Base-by-base conservation (phyloP, 768 basidiomycete genomes). In the Austroboletus festivus region DNA sequence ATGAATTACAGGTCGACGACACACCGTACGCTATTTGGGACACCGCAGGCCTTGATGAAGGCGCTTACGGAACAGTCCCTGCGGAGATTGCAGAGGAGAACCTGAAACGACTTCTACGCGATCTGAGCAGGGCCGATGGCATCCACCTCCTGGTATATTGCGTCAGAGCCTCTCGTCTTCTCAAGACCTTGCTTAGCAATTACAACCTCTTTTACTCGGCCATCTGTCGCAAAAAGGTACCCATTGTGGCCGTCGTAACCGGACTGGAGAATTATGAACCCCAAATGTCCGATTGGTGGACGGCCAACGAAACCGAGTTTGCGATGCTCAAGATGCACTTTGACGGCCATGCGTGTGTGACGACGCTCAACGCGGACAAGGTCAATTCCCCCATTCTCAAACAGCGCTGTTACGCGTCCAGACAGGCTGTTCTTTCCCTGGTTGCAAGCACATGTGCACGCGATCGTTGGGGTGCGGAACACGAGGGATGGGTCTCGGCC, bases 1-100 rank as follows among this genome's bases (percentile, higher is more conserved):
- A 69, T 60, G 48, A 56, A 30, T 52, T 70, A 23, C 42, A 47
- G 4, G 52, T 72, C 48, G 41, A 52, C 21, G 65, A 57, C 30
- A 49, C 45, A 23, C 39, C 16, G 0, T 69, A 61, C 47, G 55
- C 57, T 20, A 45, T 72, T 26, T 66, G 70, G 62, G 73, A 74
- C 45, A 74, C 73, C 5, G 59, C 65, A 11, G 73, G 73, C 9
- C 67, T 74, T 10, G 63, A 71, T 43, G 74, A 75, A 47, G 72
- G 54, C 23, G 39, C 58, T 37, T 42, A 50, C 20, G 69, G 69
- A 45, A 58, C 49, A 7, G 54, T 63, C 40, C 60, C 64, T 46
- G 61, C 64, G 30, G 64, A 60, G 42, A 53, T 56, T 47, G 69
- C 68, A 46, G 59, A 61, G 30, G 42, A 53, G 44, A 57, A 58